Evolutionary conservation across 352 stramenopile species (phyloP).

Genomic region (Elongisporangium senticosum): DNA sequence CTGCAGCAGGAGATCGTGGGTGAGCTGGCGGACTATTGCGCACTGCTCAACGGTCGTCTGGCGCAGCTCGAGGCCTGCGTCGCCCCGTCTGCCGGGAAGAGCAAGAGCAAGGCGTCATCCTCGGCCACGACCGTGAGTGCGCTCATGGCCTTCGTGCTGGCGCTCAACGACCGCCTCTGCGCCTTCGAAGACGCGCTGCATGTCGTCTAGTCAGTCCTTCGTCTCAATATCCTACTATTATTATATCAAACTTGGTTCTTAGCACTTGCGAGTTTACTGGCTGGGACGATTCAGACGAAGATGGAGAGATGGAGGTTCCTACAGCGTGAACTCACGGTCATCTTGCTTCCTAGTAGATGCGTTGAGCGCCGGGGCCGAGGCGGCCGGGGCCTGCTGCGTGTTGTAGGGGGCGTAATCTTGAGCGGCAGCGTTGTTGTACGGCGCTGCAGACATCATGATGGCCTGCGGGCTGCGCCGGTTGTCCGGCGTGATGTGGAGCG

Average conservation of each 20-base stretch:
- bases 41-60: neutral
- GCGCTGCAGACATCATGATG: constrained; percentile 6
- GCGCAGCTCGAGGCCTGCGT: neutral
- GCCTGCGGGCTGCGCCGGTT: constrained; percentile 13
- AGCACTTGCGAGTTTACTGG: neutral
- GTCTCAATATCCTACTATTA: neutral
- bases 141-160: neutral
- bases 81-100: neutral
- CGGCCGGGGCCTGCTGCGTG: neutral
- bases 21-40: neutral
- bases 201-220: neutral
- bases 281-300: neutral
- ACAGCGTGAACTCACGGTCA: constrained; percentile 34
- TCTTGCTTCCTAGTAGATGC: constrained; percentile 17
- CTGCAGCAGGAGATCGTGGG: neutral
- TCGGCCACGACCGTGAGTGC: neutral
- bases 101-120: neutral
- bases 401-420: constrained; percentile 1
- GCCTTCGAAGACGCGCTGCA: neutral
- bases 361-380: constrained; percentile 5
- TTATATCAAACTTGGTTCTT: neutral
- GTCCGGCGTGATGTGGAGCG: constrained; percentile 25
- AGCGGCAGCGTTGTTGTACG: constrained; percentile 27
- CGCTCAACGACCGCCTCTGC: neutral
- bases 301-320: neutral